phyloP scores from a whole-genome alignment of 1,284 basidiomycete genomes.

The Apiotrichum brassicae region DNA sequence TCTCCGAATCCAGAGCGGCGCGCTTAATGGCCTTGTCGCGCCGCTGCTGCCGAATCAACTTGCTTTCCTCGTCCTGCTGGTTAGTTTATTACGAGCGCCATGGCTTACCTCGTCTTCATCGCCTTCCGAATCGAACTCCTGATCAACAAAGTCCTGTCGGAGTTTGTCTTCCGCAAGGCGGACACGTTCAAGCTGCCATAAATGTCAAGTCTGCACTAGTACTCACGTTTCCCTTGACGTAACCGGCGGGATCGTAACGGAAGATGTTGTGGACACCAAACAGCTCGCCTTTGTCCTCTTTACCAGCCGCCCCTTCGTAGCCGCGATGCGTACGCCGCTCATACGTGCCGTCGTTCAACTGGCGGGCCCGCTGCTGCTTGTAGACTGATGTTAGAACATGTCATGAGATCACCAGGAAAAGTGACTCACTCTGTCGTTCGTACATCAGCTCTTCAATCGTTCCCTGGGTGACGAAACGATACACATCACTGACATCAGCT shows the following conservation, averaged over 20 bases:
- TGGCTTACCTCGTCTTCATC: conserved; percentile 20
- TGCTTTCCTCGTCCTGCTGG: conserved; percentile 2
- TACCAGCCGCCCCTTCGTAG: conserved; percentile 26
- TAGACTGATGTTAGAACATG: conserved; percentile 39
- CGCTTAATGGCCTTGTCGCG: background rate
- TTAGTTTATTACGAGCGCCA: background rate
- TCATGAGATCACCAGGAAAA: background rate
- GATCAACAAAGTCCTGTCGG: conserved; percentile 27
- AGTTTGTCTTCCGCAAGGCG: conserved; percentile 28
- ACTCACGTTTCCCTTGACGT: conserved; percentile 32
- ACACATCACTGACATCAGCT: conserved; percentile 43
- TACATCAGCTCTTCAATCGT: conserved; percentile 51
- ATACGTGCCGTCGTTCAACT: conserved; percentile 43
- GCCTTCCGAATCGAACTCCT: conserved; percentile 20
- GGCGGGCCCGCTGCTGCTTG: conserved; percentile 37
- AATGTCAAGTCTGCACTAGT: background rate
- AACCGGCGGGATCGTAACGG: conserved; percentile 38
- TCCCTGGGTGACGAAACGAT: conserved; percentile 51
- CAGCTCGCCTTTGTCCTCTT: conserved; percentile 37
- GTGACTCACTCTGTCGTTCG: conserved; percentile 43
- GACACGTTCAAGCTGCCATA: conserved; percentile 32
- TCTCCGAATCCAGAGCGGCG: background rate
- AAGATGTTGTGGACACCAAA: conserved; percentile 46
- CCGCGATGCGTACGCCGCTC: conserved; percentile 41
- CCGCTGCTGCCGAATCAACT: conserved; percentile 19